phyloP scores from a whole-genome alignment of 23 red algal species.

The Pyropia haitanensis region DNA sequence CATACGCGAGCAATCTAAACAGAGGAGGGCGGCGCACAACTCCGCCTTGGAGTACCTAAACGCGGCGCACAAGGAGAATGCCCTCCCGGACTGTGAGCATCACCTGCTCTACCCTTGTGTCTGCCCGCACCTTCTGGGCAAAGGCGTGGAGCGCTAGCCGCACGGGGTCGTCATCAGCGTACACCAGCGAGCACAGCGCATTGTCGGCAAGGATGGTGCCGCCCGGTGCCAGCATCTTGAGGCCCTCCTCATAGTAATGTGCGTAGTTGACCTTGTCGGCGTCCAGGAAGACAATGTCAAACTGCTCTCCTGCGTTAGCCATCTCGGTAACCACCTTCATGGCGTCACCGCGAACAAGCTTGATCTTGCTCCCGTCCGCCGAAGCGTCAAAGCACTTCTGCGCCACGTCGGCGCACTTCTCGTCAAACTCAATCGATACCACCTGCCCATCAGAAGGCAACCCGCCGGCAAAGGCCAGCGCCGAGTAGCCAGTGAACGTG shows the following conservation, averaged over 20 bases:
- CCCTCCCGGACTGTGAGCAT: slow-evolving; percentile 79
- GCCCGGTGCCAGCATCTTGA: slow-evolving; percentile 46
- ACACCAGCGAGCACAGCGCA: slow-evolving; percentile 56
- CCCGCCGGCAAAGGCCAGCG: slow-evolving; percentile 75
- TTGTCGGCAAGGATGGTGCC: slow-evolving; percentile 68
- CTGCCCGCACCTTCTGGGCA: slow-evolving; percentile 48
- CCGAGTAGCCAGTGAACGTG: slow-evolving; percentile 90
- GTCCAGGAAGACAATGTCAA: slow-evolving; percentile 91
- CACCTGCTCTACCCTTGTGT: slow-evolving; percentile 54
- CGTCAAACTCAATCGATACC: slow-evolving; percentile 59
- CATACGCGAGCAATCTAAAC: too few relatives aligned
- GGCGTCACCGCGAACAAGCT: slow-evolving; percentile 42
- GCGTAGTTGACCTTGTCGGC: slow-evolving; percentile 80
- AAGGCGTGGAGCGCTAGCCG: slow-evolving; percentile 58
- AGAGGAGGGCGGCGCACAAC: too few relatives aligned
- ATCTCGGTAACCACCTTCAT: slow-evolving; percentile 15
- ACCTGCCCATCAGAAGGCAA: slow-evolving; percentile 17
- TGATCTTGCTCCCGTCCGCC: slow-evolving; percentile 14
- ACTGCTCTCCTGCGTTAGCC: slow-evolving; percentile 22
- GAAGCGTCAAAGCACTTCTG: slow-evolving; percentile 25
- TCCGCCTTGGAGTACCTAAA: neutral
- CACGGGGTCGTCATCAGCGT: slow-evolving; percentile 49
- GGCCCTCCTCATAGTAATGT: slow-evolving; percentile 63
- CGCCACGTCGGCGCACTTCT: slow-evolving; percentile 40
- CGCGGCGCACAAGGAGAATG: slow-evolving; percentile 40